Evolutionary conservation across 345 rosid species (phyloP).

Genomic region (Citrus glauca): DNA sequence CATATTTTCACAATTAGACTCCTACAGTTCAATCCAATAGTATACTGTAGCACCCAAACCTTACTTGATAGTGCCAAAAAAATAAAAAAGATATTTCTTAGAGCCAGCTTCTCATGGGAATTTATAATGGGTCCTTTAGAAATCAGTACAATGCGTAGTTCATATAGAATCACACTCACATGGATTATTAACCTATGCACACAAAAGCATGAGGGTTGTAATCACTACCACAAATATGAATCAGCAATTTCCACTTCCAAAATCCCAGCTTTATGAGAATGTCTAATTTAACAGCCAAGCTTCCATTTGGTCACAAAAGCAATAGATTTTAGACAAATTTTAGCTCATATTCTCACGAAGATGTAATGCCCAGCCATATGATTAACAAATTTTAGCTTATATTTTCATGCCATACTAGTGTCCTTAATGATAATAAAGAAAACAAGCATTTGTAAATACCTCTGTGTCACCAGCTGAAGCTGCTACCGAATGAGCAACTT

Average conservation of each 20-base stretch:
- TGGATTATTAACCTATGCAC: not conserved
- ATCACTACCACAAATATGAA: not conserved
- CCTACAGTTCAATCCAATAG: not conserved
- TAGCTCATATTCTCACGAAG: too few relatives aligned
- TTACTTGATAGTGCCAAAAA: not conserved
- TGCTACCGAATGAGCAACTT: slow-evolving; percentile 86
- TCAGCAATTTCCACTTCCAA: not conserved
- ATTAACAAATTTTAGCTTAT: not conserved
- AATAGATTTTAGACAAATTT: not conserved
- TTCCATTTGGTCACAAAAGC: not conserved
- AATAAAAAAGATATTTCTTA: not conserved
- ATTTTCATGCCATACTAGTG: not conserved
- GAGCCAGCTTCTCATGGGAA: not conserved
- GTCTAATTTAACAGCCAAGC: not conserved
- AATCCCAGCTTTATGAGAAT: not conserved
- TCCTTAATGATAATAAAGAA: not conserved
- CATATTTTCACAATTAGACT: not conserved
- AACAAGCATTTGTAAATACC: slow-evolving; percentile 26
- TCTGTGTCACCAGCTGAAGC: slow-evolving; percentile 83
- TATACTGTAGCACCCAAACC: not conserved
- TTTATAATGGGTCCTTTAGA: not conserved
- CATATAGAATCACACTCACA: not conserved
- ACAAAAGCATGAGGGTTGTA: not conserved
- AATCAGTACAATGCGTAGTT: not conserved
- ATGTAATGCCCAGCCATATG: not conserved